These are phyloP conservation scores for Papiliotrema laurentii DNA, from an alignment of 1,284 basidiomycete genomes.

Conservation along the genomic window DNA sequence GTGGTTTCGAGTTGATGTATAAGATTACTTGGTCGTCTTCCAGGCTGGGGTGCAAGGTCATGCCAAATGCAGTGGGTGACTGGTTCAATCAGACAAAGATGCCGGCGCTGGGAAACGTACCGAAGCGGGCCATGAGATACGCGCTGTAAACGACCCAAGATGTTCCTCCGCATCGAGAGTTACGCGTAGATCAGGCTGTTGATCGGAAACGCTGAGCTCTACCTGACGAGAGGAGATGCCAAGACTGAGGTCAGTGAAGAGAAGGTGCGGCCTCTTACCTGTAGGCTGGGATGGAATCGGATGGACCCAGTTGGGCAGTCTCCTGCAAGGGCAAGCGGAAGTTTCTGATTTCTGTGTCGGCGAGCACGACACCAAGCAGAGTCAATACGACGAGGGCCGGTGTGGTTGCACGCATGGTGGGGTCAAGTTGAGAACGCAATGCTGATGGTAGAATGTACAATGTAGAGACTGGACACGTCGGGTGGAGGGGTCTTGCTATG, in stretches of 20 bases:
- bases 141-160: conserved; percentile 25
- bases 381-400: too few relatives aligned
- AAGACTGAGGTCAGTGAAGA: neutral
- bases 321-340: conserved; percentile 22
- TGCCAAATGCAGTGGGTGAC: conserved; percentile 19
- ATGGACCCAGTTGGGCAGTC: neutral
- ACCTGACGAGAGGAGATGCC: neutral
- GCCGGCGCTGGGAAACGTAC: conserved; percentile 12
- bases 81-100: conserved; percentile 2
- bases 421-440: too few relatives aligned
- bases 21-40: conserved; percentile 8
- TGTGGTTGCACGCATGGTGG: too few relatives aligned
- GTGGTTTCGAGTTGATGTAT: conserved; percentile 10
- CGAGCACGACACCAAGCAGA: conserved; percentile 13
- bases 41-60: conserved; percentile 3
- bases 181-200: conserved; percentile 14
- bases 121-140: conserved; percentile 39
- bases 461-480: too few relatives aligned
- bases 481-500: too few relatives aligned
- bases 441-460: too few relatives aligned
- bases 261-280: neutral
- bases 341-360: conserved; percentile 42
- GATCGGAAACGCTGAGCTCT: conserved; percentile 9
- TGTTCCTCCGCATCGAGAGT: conserved; percentile 9
- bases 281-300: neutral